Evolutionary conservation across 2,329 filamentous ascomycete genomes (phyloP), one percentile per base, ranked within the genome.

Genomic region (Clarireedia hainanense): DNA sequence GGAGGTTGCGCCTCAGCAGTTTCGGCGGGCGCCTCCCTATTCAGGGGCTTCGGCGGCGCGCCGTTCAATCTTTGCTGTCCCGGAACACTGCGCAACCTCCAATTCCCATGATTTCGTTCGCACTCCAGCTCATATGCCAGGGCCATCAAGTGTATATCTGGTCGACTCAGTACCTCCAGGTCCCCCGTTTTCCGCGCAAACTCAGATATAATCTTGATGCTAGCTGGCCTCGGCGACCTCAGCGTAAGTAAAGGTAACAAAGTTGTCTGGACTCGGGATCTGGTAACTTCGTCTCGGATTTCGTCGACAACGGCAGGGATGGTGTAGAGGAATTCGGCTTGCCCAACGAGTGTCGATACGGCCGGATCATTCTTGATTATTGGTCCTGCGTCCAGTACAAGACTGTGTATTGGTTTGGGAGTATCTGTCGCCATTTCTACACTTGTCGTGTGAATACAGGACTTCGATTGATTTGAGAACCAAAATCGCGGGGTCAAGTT

Each of bases 61-160:
- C 88, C 88, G 68, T 92, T 92, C 55, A 91, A 68, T 1, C 80
- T 71, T 70, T 91, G 91, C 70, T 96, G 91, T 0, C 85, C 87
- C 0, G 92, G 92, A 3, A 81, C 79, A 57, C 80, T 88, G 59
- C 91, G 79, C 70, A 96, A 67, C 58, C 91, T 81, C 87, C 89
- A 95, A 69, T 95, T 85, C 2, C 91, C 91, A n/a, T 85, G 83
- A 69, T 95, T 95, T 57, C 85, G 78, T 75, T 97, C 91, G 65
- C 89, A 88, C 66, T 97, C 92, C n/a, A 97, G 70, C 70, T 99
- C 94, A 70, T 97, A 97, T 1, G 90, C 88, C 55, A 99, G 75
- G 7, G 92, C 94, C 67, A 97, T 76, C 42, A 99, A 80, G 63
- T 95, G 88, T 58, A 97, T 76, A 83, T 99, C 94, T 1, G 91